Evolutionary conservation across 2,329 filamentous ascomycete genomes (phyloP).

Genomic region (Aspergillus sp.): DNA sequence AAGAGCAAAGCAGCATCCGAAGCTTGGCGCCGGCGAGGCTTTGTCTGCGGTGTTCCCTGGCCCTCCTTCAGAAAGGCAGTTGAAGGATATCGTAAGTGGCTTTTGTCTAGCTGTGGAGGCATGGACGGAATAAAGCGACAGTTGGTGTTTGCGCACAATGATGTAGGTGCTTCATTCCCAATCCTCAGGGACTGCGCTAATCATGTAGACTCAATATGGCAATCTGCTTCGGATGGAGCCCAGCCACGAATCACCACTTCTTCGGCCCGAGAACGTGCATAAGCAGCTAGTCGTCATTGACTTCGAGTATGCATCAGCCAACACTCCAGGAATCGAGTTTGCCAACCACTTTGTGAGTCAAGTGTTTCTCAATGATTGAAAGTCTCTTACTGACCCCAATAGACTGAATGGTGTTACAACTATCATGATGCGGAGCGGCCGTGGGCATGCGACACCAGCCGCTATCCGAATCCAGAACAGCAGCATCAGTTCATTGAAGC

Average conservation of each 20-base stretch:
- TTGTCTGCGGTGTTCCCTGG: conserved; percentile 85
- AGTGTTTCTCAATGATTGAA: too few relatives aligned
- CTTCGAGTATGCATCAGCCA: conserved; percentile 94
- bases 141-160: conserved; percentile 95
- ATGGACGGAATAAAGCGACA: conserved; percentile 66
- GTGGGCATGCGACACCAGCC: conserved; percentile 66
- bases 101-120: conserved; percentile 72
- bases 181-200: conserved; percentile 18
- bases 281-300: conserved; percentile 97
- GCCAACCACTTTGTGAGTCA: conserved; percentile 84
- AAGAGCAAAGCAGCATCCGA: conserved; percentile 47
- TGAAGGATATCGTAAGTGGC: conserved; percentile 72
- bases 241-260: conserved; percentile 73
- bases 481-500: conserved; percentile 82
- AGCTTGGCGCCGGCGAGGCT: conserved; percentile 69
- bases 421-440: conserved; percentile 74
- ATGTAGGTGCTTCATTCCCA: conserved; percentile 60
- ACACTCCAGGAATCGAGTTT: conserved; percentile 83
- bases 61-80: conserved; percentile 71
- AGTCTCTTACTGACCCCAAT: conserved; percentile 15
- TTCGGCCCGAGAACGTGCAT: conserved; percentile 88
- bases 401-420: conserved; percentile 95
- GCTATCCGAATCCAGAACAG: conserved; percentile 77
- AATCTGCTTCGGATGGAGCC: conserved; percentile 84
- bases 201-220: conserved; percentile 84